Evolutionary conservation across 805 yeast genomes (phyloP), one percentile per base, ranked within the genome.

Genomic region (Metschnikowia rubicola): DNA sequence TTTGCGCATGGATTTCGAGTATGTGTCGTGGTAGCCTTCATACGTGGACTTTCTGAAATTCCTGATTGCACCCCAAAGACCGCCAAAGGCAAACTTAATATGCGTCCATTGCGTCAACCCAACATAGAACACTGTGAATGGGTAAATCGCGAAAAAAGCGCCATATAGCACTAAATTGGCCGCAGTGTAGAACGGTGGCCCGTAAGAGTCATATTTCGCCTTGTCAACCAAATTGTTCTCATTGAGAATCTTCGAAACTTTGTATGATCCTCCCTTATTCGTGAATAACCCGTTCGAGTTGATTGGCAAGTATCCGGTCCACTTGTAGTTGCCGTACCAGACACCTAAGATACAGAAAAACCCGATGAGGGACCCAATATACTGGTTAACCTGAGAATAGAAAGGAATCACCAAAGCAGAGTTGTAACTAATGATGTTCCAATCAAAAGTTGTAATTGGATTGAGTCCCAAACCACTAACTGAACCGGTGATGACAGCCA

Each of bases 381-480:
- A 62, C 42, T 51, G 59, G 46, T 55, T 59, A 10, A 57, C 21
- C 29, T 59, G 59, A 8, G 65, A 49, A 46, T 54, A 65, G 45
- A 63, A 59, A 11, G 69, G 69, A 12, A 68, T 46, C 10, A 71
- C 55, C 60, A 81, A 88, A 15, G 83, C 77, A 15, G 81, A 81
- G 52, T 78, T 65, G 63, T 71, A 76, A 50, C 70, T 73, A 10
- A 81, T 75, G 35, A 83, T 68, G 55, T 77, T 77, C 88, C 88
- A 84, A 62, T 84, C 88, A 58, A 84, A 82, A n/a, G 85, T 79
- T 8, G 83, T 61, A 35, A 83, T 60, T 11, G 90, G 90, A 50
- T 82, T 63, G 58, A 82, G 57, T 17, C 88, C 89, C 47, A 84
- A 66, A 11, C 91, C 91, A 11, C 78, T 65, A 8, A 64, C 50